Evolutionary conservation across 371 early-diverging fungal genomes (phyloP), one percentile per base, ranked within the genome.

Genomic region (Rhizopus delemar): DNA sequence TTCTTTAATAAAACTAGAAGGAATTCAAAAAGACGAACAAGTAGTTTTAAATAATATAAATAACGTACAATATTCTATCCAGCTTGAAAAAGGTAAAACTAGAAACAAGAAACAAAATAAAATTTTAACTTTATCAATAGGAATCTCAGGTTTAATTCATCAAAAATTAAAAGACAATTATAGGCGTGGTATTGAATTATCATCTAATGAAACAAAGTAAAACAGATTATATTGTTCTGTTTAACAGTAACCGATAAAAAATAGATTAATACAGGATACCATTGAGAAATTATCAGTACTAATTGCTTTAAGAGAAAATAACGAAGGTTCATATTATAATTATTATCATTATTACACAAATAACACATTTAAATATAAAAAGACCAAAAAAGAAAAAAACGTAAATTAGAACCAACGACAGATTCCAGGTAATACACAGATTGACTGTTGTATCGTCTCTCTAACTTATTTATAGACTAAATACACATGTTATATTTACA

Each of bases 341-440:
- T 8, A 8, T 28, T 48, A 8, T 29, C 15, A 8, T 48, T 12
- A 48, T 46, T 65, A 55, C 53, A 56, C 58, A 41, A 68, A 34
- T 48, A 22, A 65, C 56, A 49, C 39, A 45, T 60, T 59, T 75
- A 11, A 11, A 11, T 13, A 11, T 38, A 38, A 38, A 11, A 16
- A 51, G 84, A 81, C 57, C 64, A 62, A 51, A 84, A 82, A 62
- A 67, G 82, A 53, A 88, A 86, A 63, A 86, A 86, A 55, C 79
- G 88, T 46, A 88, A 85, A 71, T 59, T 74, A 22, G 88, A 88
- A 56, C 2, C 22, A 22, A 76, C 75, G 16, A 81, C 81, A 8
- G 75, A 75, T 35, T 63, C 69, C 22, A 60, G 68, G 57, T 35
- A 51, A 51, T 33, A 35, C 35, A 51, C 51, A n/a, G 48, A 16